phyloP scores from a whole-genome alignment of 331 rosid species.

The Saraca asoca region DNA sequence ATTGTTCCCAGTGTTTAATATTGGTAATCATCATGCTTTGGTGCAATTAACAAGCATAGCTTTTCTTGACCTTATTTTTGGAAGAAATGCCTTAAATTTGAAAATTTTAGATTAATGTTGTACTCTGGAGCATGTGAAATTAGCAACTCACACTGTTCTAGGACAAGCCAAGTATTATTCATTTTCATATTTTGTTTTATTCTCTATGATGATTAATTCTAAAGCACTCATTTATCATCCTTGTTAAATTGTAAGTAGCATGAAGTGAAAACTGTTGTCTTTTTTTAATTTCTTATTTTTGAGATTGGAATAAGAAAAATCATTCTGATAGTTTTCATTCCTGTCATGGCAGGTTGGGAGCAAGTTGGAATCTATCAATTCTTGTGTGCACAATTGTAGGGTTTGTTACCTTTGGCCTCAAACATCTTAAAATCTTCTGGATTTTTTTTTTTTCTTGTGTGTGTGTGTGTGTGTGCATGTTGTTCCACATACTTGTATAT shows the following conservation, averaged over 20 bases:
- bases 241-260: too few species aligned
- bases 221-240: too few species aligned
- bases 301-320: too few species aligned
- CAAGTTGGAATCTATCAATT: conserved; percentile 79
- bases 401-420: conserved; percentile 43
- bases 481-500: conserved; percentile 1
- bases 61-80: conserved; percentile 16
- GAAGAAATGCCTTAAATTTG: conserved; percentile 11
- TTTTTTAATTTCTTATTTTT: too few species aligned
- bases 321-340: conserved; percentile 9
- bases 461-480: too few species aligned
- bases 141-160: too few species aligned
- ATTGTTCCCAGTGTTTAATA: too few species aligned
- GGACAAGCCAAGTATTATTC: too few species aligned
- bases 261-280: too few species aligned
- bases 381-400: conserved; percentile 81
- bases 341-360: conserved; percentile 67
- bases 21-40: too few species aligned
- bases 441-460: conserved; percentile 23
- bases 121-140: conserved; percentile 1
- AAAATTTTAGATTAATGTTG: background rate
- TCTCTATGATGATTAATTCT: too few species aligned
- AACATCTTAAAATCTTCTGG: conserved; percentile 14
- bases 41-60: background rate
- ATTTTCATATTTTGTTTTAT: too few species aligned